These are phyloP conservation scores for Phytophthora fragariae DNA, from an alignment of 352 stramenopile genomes.

Conservation along the genomic window DNA sequence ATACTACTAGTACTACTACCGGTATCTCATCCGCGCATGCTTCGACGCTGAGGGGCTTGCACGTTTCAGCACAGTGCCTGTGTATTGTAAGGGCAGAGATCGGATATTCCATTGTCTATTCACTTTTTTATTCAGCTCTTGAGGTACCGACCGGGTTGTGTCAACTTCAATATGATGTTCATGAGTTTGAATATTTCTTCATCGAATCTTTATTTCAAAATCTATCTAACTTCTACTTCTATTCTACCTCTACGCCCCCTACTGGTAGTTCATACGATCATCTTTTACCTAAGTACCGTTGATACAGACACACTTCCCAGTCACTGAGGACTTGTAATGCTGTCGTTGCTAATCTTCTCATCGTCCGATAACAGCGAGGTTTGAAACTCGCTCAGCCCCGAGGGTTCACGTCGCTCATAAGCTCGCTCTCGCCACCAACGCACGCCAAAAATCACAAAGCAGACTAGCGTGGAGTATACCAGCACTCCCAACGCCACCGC, in stretches of 20 bases:
- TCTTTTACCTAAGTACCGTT: neutral
- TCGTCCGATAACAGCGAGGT: slow-evolving; percentile 30
- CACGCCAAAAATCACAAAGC: slow-evolving; percentile 50
- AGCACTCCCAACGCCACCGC: slow-evolving; percentile 53
- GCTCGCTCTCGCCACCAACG: slow-evolving; percentile 48
- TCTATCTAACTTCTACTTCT: neutral
- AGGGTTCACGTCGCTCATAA: slow-evolving; percentile 20
- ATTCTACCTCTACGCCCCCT: slow-evolving; percentile 5
- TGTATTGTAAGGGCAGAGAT: too few species aligned
- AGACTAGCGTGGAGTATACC: slow-evolving; percentile 51
- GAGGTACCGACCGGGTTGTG: too few species aligned
- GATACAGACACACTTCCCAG: neutral
- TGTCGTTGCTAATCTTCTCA: slow-evolving; percentile 11
- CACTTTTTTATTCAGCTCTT: too few species aligned
- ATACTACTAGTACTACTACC: too few species aligned
- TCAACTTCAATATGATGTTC: too few species aligned
- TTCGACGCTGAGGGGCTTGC: too few species aligned
- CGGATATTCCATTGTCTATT: too few species aligned
- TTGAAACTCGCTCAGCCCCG: slow-evolving; percentile 23
- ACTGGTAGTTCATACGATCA: neutral
- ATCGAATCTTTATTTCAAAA: too few species aligned
- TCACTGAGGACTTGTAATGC: slow-evolving; percentile 20
- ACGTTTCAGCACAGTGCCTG: too few species aligned
- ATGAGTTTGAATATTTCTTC: too few species aligned
- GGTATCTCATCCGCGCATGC: too few species aligned